A percentile compares a stretch with the other conserved stretches of the same genome.
These are phyloP conservation scores for Fusarium virguliforme DNA, from an alignment of 2,329 filamentous ascomycete species.

Conservation along the genomic window DNA sequence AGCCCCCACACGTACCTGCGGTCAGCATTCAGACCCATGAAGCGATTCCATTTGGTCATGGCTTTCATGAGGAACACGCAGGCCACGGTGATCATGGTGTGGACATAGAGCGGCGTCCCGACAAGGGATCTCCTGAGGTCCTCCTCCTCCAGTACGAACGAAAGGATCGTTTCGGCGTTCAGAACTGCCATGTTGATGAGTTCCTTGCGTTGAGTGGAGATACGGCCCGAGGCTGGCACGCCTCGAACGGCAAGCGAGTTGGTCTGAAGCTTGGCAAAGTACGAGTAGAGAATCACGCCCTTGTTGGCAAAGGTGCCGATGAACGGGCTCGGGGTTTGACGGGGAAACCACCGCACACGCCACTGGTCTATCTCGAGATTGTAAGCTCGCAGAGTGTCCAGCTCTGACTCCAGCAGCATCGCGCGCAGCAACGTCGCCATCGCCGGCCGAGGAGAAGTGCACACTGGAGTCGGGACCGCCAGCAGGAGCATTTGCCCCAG, in stretches of 20 bases:
- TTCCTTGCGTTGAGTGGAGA: slow-evolving; percentile 39
- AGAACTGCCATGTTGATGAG: slow-evolving; percentile 52
- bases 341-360: slow-evolving; percentile 55
- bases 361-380: slow-evolving; percentile 62
- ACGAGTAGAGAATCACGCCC: slow-evolving; percentile 56
- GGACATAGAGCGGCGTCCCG: slow-evolving; percentile 56
- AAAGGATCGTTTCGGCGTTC: slow-evolving; percentile 56
- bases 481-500: too few relatives aligned
- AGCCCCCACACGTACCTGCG: slow-evolving; percentile 52
- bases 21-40: slow-evolving; percentile 56
- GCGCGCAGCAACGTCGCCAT: too few relatives aligned
- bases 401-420: slow-evolving; percentile 56
- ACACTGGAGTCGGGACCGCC: too few relatives aligned
- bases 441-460: too few relatives aligned
- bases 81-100: slow-evolving; percentile 58
- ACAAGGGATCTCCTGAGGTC: slow-evolving; percentile 54
- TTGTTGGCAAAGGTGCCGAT: slow-evolving; percentile 57
- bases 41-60: slow-evolving; percentile 54
- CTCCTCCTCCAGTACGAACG: slow-evolving; percentile 54
- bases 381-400: slow-evolving; percentile 58
- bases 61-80: slow-evolving; percentile 58
- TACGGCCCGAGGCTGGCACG: slow-evolving; percentile 25
- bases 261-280: slow-evolving; percentile 57
- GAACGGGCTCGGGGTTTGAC: slow-evolving; percentile 46
- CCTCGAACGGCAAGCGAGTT: slow-evolving; percentile 46